Conservation (phyloP, 1,284 basidiomycete genomes). For the Cystobasidiaceae sp. region DNA sequence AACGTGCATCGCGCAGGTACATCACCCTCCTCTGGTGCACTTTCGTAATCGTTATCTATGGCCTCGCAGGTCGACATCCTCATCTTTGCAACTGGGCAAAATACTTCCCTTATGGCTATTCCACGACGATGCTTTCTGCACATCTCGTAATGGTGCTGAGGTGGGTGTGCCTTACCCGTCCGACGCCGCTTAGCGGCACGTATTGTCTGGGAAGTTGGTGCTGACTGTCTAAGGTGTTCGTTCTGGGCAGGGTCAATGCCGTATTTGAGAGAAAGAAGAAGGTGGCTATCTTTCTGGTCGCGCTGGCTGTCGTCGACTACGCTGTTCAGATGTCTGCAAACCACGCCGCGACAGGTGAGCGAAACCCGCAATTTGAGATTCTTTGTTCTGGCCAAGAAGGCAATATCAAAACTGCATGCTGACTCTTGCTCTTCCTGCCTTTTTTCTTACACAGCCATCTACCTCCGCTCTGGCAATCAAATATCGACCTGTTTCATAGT, state of each 20-base stretch:
- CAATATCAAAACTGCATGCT: too few relatives aligned
- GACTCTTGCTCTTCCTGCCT: too few relatives aligned
- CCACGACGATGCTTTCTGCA: not conserved
- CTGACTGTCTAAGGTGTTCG: too few relatives aligned
- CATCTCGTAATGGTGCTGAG: constrained; percentile 30
- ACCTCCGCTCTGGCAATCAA: not conserved
- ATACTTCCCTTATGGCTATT: constrained; percentile 29
- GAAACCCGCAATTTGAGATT: too few relatives aligned
- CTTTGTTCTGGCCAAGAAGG: too few relatives aligned
- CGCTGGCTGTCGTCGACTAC: constrained; percentile 19
- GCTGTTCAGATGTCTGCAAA: constrained; percentile 30
- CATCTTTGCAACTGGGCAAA: constrained; percentile 8
- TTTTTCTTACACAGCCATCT: not conserved
- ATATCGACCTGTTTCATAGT: constrained; percentile 20
- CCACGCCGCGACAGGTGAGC: constrained; percentile 10
- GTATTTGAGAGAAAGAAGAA: constrained; percentile 8
- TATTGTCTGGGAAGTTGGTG: too few relatives aligned
- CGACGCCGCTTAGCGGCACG: too few relatives aligned
- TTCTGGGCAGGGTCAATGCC: constrained; percentile 5
- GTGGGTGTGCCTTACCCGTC: not conserved
- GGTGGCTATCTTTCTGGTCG: constrained; percentile 8
- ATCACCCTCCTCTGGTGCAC: constrained; percentile 23
- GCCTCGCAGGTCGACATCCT: not conserved
- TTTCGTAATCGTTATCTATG: constrained; percentile 17
- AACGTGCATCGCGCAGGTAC: too few relatives aligned